Evolutionary conservation across 2,329 filamentous ascomycete species (phyloP).

Genomic region (Hymenoscyphus scutula): DNA sequence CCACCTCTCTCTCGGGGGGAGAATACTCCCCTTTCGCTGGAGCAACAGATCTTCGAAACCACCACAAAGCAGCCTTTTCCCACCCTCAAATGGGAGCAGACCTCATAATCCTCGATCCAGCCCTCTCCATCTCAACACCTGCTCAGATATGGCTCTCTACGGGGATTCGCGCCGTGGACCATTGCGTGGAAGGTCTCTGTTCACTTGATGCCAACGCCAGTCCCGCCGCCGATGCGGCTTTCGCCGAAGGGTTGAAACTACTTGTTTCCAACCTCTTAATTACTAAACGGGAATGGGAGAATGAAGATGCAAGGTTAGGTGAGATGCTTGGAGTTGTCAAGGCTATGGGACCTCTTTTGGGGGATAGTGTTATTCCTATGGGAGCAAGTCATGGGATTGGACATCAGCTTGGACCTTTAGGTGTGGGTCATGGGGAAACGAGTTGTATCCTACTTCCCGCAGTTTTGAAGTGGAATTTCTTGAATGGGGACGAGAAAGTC

Average conservation of each 20-base stretch:
- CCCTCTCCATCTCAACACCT: constrained; percentile 50
- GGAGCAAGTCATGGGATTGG: constrained; percentile 43
- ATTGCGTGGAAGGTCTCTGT: constrained; percentile 56
- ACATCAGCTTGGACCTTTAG: constrained; percentile 42
- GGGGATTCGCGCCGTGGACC: constrained; percentile 55
- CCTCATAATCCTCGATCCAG: constrained; percentile 56
- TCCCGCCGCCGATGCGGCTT: constrained; percentile 21
- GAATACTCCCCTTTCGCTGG: constrained; percentile 43
- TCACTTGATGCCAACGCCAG: constrained; percentile 34
- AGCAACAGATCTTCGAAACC: constrained; percentile 37
- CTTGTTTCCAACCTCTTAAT: constrained; percentile 30
- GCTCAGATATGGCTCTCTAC: constrained; percentile 55
- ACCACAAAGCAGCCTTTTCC: constrained; percentile 29
- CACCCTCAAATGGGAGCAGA: constrained; percentile 43
- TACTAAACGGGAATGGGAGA: constrained; percentile 24
- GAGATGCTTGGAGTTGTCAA: constrained; percentile 46
- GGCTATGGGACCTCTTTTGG: constrained; percentile 46
- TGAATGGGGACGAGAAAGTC: constrained; percentile 23
- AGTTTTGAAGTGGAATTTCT: constrained; percentile 53
- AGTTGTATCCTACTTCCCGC: constrained; percentile 54
- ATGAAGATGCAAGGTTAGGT: constrained; percentile 22
- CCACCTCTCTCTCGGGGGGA: constrained; percentile 42
- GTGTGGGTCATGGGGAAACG: constrained; percentile 60
- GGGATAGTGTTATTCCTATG: constrained; percentile 40
- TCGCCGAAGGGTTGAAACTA: constrained; percentile 24